phyloP scores from a whole-genome alignment of 2,329 filamentous ascomycete genomes.

The Shiraia bambusicola region DNA sequence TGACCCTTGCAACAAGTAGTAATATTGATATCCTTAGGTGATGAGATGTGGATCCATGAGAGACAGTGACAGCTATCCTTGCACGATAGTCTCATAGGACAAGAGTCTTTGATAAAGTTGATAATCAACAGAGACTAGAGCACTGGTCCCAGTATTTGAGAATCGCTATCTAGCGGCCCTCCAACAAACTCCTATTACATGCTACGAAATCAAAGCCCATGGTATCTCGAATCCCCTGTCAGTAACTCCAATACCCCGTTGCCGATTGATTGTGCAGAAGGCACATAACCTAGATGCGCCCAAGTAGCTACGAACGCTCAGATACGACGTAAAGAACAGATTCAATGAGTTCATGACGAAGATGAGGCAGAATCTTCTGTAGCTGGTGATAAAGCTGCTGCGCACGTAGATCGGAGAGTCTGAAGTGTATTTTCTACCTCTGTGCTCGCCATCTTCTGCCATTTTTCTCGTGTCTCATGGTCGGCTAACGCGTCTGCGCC shows the following conservation, averaged over 20 bases:
- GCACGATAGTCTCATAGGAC: too few species aligned
- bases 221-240: conserved; percentile 4
- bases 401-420: conserved; percentile 22
- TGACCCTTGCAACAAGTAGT: too few species aligned
- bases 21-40: too few species aligned
- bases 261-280: neutral
- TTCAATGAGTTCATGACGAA: conserved; percentile 24
- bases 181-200: neutral
- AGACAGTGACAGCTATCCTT: too few species aligned
- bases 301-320: neutral
- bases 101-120: too few species aligned
- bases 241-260: neutral
- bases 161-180: too few species aligned
- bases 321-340: neutral
- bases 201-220: neutral
- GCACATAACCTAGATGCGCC: neutral
- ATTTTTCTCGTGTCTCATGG: conserved; percentile 65
- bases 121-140: too few species aligned
- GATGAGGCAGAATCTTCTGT: conserved; percentile 34
- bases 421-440: conserved; percentile 76
- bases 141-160: too few species aligned
- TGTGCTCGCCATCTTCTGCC: conserved; percentile 73
- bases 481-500: conserved; percentile 57
- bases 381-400: conserved; percentile 20
- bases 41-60: too few species aligned